These are phyloP conservation scores for Astrothelium subdiscretum DNA, from an alignment of 495 filamentous ascomycete genomes.

Conservation along the genomic window DNA sequence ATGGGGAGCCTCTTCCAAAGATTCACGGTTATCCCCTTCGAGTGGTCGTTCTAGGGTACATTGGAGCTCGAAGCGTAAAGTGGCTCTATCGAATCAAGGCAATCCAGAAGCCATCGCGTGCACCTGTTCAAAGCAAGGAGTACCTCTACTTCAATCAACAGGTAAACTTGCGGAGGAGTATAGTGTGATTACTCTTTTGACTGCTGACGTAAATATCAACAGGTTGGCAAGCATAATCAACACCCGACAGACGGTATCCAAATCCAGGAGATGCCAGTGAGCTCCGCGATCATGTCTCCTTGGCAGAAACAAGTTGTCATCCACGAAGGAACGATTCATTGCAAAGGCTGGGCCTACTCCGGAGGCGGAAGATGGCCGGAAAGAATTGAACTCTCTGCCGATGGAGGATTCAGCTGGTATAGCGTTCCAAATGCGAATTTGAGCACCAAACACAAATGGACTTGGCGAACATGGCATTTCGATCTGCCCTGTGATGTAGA, in stretches of 20 bases:
- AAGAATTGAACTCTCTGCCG: slow-evolving; percentile 43
- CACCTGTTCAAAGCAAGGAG: slow-evolving; percentile 36
- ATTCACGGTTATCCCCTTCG: slow-evolving; percentile 56
- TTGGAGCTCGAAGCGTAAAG: slow-evolving; percentile 46
- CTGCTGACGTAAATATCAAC: too few relatives aligned
- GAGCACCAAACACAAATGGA: slow-evolving; percentile 29
- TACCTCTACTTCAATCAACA: slow-evolving; percentile 48
- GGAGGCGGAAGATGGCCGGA: slow-evolving; percentile 49
- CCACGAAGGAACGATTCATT: slow-evolving; percentile 40
- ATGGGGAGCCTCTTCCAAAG: slow-evolving; percentile 50
- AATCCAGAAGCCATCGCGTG: slow-evolving; percentile 30
- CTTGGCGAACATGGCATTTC: slow-evolving; percentile 32
- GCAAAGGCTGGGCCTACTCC: slow-evolving; percentile 49
- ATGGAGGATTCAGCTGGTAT: slow-evolving; percentile 43
- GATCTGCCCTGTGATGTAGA: slow-evolving; percentile 34
- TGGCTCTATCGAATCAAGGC: slow-evolving; percentile 46
- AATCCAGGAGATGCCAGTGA: slow-evolving; percentile 56
- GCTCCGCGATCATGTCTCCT: slow-evolving; percentile 47
- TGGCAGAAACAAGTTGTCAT: slow-evolving; percentile 30
- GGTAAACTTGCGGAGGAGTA: too few relatives aligned
- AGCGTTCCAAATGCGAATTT: slow-evolving; percentile 23
- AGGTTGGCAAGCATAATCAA: slow-evolving; percentile 49
- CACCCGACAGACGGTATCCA: slow-evolving; percentile 32
- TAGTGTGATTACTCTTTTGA: too few relatives aligned
- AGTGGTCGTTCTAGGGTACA: slow-evolving; percentile 51